Percentiles rank a stretch among this genome's conserved stretches.
Conservation (phyloP, 139 green algal species). For the Spirogloea muscicola region DNA sequence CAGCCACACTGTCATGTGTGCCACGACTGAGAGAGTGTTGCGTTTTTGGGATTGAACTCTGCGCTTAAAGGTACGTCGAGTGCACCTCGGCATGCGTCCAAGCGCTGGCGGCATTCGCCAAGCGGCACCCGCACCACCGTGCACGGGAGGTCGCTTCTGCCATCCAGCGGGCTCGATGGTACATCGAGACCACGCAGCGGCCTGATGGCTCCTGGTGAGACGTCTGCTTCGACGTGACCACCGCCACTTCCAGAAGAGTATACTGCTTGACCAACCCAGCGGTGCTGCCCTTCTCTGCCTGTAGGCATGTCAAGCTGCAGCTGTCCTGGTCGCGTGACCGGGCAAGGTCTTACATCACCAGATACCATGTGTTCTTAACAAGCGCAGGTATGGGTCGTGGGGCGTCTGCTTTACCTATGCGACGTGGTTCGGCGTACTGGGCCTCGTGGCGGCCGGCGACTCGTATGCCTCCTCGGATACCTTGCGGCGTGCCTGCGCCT, state of each 20-base stretch:
- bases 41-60: no score
- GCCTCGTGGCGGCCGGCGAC: slow-evolving; percentile 68
- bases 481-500: slow-evolving; percentile 63
- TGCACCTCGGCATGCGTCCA: slow-evolving; percentile 90
- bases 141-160: slow-evolving; percentile 42
- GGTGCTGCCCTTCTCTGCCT: no score
- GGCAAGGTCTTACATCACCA: no score
- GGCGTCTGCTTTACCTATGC: slow-evolving; percentile 99
- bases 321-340: no score
- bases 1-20: no score
- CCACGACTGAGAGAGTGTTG: no score
- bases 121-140: slow-evolving; percentile 41
- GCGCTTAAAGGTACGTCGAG: slow-evolving; percentile 91
- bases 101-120: slow-evolving; percentile 70
- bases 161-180: slow-evolving; percentile 55
- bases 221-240: no score
- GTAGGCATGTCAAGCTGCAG: no score
- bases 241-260: no score
- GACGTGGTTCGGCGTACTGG: slow-evolving; percentile 89
- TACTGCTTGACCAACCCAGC: no score
- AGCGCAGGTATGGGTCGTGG: slow-evolving; percentile 88
- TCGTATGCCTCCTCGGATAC: slow-evolving; percentile 55
- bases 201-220: slow-evolving; percentile 80
- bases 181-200: slow-evolving; percentile 68
- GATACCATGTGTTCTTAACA: neutral